Base-by-base conservation (phyloP, 305 asterid species). In the Fraxinus sp. region DNA sequence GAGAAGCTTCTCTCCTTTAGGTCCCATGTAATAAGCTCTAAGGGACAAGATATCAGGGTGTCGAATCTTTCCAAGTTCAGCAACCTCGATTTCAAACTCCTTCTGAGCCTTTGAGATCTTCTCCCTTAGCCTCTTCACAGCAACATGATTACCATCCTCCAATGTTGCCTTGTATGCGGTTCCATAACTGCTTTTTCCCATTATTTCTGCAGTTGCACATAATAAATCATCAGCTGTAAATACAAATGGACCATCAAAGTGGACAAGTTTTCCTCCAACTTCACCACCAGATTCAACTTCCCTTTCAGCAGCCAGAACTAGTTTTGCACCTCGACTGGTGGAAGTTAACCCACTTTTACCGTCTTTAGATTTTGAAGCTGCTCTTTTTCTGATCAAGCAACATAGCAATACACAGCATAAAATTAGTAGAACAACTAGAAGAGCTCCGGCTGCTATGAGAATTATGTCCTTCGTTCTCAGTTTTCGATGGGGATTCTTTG, bases 391-490 rank as follows among this genome's bases (percentile, higher is more conserved):
- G 82, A 93, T 88, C 89, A 93, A 83, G 83, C 94, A 91, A 83
- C 88, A 84, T 14, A 87, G 82, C 22, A 91, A 79, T 9, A 79
- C 79, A 79, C 92, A 88, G 80, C 94, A 91, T n/a, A 88, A 82
- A 4, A 89, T 78, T n/a, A 89, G 88, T 59, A 89, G 73, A 79
- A 87, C 75, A 44, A 89, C 72, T 78, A 88, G 79, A 59, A 92
- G 89, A 33, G 84, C 90, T 14, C 97, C 97, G 4, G 99, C 94
- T 49, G 93, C 92, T 46, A 93, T 94, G 57, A 95, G 92, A 52
- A 95, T 89, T n/a, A 94, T 92, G 82, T 94, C 98, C 82, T 93
- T 95, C 0, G 95, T 87, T 77, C 94, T 93, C 39, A 94, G 82
- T 84, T 89, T 91, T 8, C 91, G 93, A 26, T 32, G 85, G 33